Conservation (phyloP, 768 basidiomycete species). For the Psilocybe subaeruginosa region DNA sequence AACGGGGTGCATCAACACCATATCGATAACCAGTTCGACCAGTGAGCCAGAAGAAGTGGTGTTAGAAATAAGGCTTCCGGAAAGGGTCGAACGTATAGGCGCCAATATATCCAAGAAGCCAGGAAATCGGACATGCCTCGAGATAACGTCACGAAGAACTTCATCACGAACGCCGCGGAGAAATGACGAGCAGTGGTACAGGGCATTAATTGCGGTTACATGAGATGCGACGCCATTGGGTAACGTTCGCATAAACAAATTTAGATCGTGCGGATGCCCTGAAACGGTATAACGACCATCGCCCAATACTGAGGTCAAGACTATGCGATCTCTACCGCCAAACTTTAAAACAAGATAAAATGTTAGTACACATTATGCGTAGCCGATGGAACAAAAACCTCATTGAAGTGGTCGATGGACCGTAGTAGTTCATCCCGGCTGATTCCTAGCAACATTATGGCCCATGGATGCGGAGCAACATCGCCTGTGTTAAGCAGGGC, state of each 20-base stretch:
- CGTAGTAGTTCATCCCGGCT: constrained; percentile 23
- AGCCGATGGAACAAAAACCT: constrained; percentile 19
- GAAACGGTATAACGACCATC: constrained; percentile 56
- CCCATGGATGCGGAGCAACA: constrained; percentile 43
- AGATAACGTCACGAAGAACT: constrained; percentile 46
- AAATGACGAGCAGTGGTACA: constrained; percentile 53
- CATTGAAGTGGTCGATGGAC: constrained; percentile 23
- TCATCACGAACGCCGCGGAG: constrained; percentile 34
- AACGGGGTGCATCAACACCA: constrained; percentile 53
- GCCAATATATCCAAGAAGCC: constrained; percentile 45
- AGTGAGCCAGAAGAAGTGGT: constrained; percentile 30
- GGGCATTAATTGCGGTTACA: constrained; percentile 47
- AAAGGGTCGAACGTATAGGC: constrained; percentile 49
- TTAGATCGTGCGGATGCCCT: constrained; percentile 54
- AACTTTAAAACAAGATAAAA: constrained; percentile 8
- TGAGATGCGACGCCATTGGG: constrained; percentile 38
- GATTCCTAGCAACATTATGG: constrained; percentile 40
- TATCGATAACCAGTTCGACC: constrained; percentile 45
- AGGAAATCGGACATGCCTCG: constrained; percentile 54
- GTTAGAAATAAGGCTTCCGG: constrained; percentile 38
- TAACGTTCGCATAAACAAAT: constrained; percentile 41
- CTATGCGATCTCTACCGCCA: constrained; percentile 30
- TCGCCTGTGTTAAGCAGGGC: constrained; percentile 15
- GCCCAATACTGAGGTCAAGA: constrained; percentile 54
- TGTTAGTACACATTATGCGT: constrained; percentile 3